Evolutionary conservation across 2,329 filamentous ascomycete species (phyloP).

Genomic region (Metarhizium brunneum): DNA sequence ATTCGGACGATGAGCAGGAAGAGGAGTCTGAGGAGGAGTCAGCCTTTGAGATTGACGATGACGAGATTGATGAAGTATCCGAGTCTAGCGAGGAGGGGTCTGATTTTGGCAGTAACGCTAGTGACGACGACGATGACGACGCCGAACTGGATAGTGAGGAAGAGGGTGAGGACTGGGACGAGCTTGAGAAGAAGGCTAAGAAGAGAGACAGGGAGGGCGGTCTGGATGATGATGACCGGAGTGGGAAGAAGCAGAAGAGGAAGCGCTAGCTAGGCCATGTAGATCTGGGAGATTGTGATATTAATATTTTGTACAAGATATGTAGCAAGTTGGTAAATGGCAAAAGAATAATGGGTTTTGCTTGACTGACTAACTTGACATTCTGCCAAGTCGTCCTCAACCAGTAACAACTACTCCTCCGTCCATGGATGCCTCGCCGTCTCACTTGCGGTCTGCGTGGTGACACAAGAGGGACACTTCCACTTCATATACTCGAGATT

Average conservation of each 20-base stretch:
- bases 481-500: too few species aligned
- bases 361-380: background rate
- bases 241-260: slow-evolving; percentile 50
- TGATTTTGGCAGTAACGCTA: slow-evolving; percentile 86
- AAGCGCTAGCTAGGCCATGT: slow-evolving; percentile 18
- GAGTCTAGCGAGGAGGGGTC: slow-evolving; percentile 74
- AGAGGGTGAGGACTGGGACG: slow-evolving; percentile 87
- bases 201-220: slow-evolving; percentile 64
- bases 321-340: background rate
- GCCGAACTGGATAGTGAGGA: slow-evolving; percentile 60
- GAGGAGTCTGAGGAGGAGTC: slow-evolving; percentile 83
- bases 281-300: background rate
- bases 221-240: slow-evolving; percentile 51
- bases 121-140: slow-evolving; percentile 68
- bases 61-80: slow-evolving; percentile 73
- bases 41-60: slow-evolving; percentile 83
- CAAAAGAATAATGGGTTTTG: background rate
- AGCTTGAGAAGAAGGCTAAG: slow-evolving; percentile 82
- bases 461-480: too few species aligned
- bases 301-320: background rate
- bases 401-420: background rate
- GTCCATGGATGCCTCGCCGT: background rate
- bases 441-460: background rate
- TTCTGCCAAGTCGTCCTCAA: background rate
- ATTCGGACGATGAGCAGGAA: slow-evolving; percentile 77